Percentiles rank a stretch among this genome's conserved stretches.
Conservation (phyloP, 2,329 filamentous ascomycete species). For the Colletotrichum lupini region DNA sequence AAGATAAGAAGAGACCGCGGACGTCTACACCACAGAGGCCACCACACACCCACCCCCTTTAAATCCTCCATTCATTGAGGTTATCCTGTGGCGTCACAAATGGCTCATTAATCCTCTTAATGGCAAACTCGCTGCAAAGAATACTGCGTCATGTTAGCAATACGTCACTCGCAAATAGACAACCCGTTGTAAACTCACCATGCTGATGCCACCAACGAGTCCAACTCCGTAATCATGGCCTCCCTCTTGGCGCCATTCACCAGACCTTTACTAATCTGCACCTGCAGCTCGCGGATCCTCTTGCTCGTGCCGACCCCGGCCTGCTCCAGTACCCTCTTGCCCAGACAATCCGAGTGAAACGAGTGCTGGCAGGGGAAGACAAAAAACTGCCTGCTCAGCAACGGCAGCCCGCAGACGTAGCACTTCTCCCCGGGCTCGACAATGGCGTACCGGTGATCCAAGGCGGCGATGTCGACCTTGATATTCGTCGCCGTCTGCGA, state of each 20-base stretch:
- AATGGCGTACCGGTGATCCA: constrained; percentile 93
- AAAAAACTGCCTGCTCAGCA: constrained; percentile 93
- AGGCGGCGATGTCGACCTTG: constrained; percentile 84
- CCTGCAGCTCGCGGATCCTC: constrained; percentile 86
- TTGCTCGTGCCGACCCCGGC: constrained; percentile 80
- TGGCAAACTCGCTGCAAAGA: constrained; percentile 92
- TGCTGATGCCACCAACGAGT: constrained; percentile 88
- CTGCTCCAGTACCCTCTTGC: constrained; percentile 84
- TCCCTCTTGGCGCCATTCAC: constrained; percentile 79
- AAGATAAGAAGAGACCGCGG: background rate
- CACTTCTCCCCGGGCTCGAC: constrained; percentile 97
- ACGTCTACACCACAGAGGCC: background rate
- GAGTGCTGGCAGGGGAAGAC: constrained; percentile 99
- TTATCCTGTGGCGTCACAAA: constrained; percentile 83
- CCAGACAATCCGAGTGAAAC: constrained; percentile 95
- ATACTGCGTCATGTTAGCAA: constrained; percentile 68
- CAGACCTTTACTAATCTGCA: constrained; percentile 81
- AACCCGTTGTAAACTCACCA: constrained; percentile 68
- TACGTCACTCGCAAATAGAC: too few species aligned
- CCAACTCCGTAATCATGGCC: constrained; percentile 86
- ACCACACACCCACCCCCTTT: constrained; percentile 36
- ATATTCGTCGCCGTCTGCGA: constrained; percentile 91
- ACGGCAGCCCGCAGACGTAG: constrained; percentile 85
- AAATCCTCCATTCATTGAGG: constrained; percentile 82
- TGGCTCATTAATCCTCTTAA: constrained; percentile 93